A percentile compares a stretch with the other conserved stretches of the same genome.
These are phyloP conservation scores for Aspergillus felis DNA, from an alignment of 2,329 filamentous ascomycete genomes.

Conservation along the genomic window DNA sequence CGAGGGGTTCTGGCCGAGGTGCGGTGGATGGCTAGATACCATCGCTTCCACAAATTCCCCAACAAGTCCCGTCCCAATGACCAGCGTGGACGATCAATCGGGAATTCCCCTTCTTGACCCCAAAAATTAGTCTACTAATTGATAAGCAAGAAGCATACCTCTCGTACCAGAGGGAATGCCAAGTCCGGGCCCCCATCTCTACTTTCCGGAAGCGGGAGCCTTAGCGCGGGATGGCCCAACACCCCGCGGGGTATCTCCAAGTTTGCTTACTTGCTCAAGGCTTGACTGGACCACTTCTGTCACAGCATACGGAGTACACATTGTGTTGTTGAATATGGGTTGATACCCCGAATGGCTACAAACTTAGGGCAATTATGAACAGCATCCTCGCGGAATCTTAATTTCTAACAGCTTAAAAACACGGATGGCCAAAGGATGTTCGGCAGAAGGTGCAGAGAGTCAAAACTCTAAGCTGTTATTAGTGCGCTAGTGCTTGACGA, in stretches of 20 bases:
- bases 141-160: not conserved
- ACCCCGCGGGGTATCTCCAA: not conserved
- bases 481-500: no score
- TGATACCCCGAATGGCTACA: not conserved
- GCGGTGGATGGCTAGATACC: not conserved
- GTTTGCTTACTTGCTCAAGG: not conserved
- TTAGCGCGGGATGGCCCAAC: not conserved
- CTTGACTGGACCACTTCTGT: not conserved
- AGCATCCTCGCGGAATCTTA: not conserved
- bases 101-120: no score
- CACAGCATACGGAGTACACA: not conserved
- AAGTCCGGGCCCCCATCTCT: not conserved
- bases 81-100: no score
- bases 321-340: no score
- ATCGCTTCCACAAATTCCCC: not conserved
- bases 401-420: not conserved
- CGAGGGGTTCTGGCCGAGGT: not conserved
- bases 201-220: not conserved
- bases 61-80: not conserved
- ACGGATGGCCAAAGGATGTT: not conserved
- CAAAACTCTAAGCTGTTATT: not conserved
- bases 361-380: not conserved
- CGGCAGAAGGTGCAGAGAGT: not conserved
- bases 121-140: not conserved
- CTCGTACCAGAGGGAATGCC: not conserved